A percentile compares a stretch with the other conserved stretches of the same genome.
phyloP scores from a whole-genome alignment of 1,284 basidiomycete genomes.

The Marasmius tenuissimus region DNA sequence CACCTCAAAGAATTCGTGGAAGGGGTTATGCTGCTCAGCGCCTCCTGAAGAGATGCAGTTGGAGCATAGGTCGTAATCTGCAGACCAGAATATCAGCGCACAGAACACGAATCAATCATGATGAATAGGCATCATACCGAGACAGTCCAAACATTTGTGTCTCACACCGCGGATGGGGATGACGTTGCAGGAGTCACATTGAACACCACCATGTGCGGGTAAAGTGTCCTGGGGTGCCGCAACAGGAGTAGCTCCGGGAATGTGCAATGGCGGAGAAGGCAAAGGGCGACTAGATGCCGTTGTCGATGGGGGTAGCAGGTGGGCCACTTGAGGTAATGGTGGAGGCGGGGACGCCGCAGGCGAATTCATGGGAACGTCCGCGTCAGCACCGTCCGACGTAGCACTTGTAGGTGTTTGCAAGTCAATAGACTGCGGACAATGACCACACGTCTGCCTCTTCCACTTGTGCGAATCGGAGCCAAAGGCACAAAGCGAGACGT shows the following conservation, averaged over 20 bases:
- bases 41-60: conserved; percentile 46
- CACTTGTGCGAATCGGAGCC: conserved; percentile 28
- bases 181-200: conserved; percentile 59
- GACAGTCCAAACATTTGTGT: conserved; percentile 76
- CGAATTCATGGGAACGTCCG: neutral
- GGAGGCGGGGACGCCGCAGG: conserved; percentile 12
- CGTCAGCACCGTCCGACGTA: neutral
- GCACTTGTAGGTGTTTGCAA: neutral
- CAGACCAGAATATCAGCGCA: neutral
- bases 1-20: conserved; percentile 72
- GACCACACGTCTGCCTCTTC: conserved; percentile 22
- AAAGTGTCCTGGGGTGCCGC: conserved; percentile 18
- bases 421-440: conserved; percentile 13
- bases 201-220: conserved; percentile 42
- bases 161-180: conserved; percentile 56
- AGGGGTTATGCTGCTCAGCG: conserved; percentile 50
- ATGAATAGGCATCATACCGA: conserved; percentile 34
- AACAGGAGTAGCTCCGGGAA: neutral
- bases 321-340: conserved; percentile 10
- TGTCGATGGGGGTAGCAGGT: conserved; percentile 6
- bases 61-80: conserved; percentile 74
- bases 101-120: neutral
- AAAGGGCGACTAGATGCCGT: conserved; percentile 1
- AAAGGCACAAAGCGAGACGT: conserved; percentile 25
- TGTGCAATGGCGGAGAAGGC: neutral